phyloP scores from a whole-genome alignment of 352 stramenopile species.

The Vaucheria bursata region DNA sequence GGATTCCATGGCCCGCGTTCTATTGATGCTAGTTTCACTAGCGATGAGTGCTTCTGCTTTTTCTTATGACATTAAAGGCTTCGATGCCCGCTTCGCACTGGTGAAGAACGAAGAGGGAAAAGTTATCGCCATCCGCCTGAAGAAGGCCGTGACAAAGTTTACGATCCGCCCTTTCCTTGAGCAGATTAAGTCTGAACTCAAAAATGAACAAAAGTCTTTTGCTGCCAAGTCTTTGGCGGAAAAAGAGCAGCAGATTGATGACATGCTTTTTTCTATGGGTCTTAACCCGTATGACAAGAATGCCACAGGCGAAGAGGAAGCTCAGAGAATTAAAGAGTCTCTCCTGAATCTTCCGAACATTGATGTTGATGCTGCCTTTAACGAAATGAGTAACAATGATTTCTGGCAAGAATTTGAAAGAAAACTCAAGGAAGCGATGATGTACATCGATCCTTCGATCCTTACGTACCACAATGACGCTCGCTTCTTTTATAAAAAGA shows the following conservation, averaged over 20 bases:
- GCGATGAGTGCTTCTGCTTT: background rate
- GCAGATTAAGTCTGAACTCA: background rate
- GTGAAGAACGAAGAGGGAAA: background rate
- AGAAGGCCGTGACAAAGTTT: background rate
- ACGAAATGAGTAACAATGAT: background rate
- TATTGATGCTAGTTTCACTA: too few relatives aligned
- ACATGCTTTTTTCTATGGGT: background rate
- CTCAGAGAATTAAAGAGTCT: background rate
- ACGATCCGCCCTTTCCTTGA: background rate
- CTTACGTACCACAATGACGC: background rate
- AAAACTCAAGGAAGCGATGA: background rate
- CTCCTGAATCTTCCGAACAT: background rate
- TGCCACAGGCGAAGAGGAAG: background rate
- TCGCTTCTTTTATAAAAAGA: background rate
- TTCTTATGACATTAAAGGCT: background rate
- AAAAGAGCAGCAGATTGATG: background rate
- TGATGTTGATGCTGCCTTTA: background rate
- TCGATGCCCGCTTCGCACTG: background rate
- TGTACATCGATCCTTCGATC: background rate
- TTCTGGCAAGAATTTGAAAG: background rate
- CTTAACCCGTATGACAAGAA: background rate
- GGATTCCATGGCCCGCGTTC: too few relatives aligned
- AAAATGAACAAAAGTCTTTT: background rate
- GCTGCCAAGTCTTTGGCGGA: background rate
- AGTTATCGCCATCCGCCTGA: conserved; percentile 1